Evolutionary conservation across 1,284 basidiomycete genomes (phyloP).

Genomic region (Trametes polyzona): DNA sequence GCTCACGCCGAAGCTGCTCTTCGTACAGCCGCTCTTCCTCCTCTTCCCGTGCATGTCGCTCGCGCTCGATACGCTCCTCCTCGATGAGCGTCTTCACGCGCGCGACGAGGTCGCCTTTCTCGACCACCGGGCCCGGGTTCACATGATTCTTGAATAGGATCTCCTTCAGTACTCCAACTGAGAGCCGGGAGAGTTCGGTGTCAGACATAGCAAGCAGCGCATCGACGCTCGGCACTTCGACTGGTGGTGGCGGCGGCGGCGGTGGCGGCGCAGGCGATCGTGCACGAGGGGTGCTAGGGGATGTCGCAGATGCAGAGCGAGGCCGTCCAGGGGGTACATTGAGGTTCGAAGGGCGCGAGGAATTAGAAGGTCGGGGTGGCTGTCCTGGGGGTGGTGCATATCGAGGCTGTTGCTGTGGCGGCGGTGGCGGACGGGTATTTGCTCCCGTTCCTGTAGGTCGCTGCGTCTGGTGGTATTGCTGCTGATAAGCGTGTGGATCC

Average conservation of each 20-base stretch:
- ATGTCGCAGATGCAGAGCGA: slow-evolving; percentile 41
- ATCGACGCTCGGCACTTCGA: slow-evolving; percentile 55
- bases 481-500: slow-evolving; percentile 34
- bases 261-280: slow-evolving; percentile 31
- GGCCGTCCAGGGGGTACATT: slow-evolving; percentile 39
- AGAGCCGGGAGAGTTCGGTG: slow-evolving; percentile 58
- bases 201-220: slow-evolving; percentile 65
- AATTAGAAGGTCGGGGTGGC: slow-evolving; percentile 12
- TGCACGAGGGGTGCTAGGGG: slow-evolving; percentile 20
- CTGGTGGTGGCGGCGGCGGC: slow-evolving; percentile 32
- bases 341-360: slow-evolving; percentile 20
- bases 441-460: slow-evolving; percentile 12
- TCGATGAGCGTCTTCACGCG: slow-evolving; percentile 68
- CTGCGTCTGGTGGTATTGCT: slow-evolving; percentile 5
- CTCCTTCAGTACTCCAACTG: slow-evolving; percentile 70
- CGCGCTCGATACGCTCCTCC: slow-evolving; percentile 65
- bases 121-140: slow-evolving; percentile 58
- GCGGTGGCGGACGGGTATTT: neutral
- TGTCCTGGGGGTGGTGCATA: slow-evolving; percentile 21
- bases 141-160: slow-evolving; percentile 80
- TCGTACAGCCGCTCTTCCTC: slow-evolving; percentile 49
- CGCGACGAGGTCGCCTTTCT: slow-evolving; percentile 76
- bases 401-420: slow-evolving; percentile 3
- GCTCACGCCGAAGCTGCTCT: slow-evolving; percentile 39
- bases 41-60: slow-evolving; percentile 46